phyloP scores from a whole-genome alignment of 192 early-diverging fungal genomes.

The Entomortierella beljakovae region DNA sequence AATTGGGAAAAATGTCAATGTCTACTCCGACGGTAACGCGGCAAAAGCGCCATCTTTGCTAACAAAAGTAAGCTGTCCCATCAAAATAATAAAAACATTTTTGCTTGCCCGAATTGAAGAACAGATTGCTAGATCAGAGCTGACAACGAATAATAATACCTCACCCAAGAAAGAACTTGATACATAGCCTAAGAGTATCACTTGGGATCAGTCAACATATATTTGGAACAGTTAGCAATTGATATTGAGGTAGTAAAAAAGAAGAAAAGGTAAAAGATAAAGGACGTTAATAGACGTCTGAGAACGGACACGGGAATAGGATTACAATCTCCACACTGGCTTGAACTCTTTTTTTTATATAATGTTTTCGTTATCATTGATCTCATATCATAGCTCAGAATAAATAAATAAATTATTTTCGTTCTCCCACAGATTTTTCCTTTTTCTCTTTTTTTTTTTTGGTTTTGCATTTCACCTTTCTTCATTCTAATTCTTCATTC shows the following conservation, averaged over 20 bases:
- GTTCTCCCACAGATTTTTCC: conserved; percentile 33
- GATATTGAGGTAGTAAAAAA: too few relatives aligned
- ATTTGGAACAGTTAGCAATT: too few relatives aligned
- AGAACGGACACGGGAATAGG: neutral
- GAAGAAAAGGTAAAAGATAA: too few relatives aligned
- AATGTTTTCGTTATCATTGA: conserved; percentile 8
- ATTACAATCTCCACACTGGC: conserved; percentile 8
- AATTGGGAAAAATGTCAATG: neutral
- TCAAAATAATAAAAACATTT: neutral
- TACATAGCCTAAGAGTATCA: too few relatives aligned
- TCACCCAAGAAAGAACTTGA: too few relatives aligned
- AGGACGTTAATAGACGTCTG: too few relatives aligned
- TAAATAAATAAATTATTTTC: conserved; percentile 31
- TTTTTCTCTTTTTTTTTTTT: conserved; percentile 3
- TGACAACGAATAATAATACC: too few relatives aligned
- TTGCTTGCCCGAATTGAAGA: neutral
- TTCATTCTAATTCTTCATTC: conserved; percentile 4
- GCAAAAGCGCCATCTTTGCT: neutral
- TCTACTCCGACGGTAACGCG: neutral
- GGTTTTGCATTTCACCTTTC: neutral
- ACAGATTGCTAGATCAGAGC: too few relatives aligned
- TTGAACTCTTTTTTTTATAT: neutral
- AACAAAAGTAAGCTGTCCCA: neutral
- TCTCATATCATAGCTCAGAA: conserved; percentile 10
- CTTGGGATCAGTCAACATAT: too few relatives aligned